Conservation (phyloP, 768 basidiomycete species). For the Cystobasidium ongulense region DNA sequence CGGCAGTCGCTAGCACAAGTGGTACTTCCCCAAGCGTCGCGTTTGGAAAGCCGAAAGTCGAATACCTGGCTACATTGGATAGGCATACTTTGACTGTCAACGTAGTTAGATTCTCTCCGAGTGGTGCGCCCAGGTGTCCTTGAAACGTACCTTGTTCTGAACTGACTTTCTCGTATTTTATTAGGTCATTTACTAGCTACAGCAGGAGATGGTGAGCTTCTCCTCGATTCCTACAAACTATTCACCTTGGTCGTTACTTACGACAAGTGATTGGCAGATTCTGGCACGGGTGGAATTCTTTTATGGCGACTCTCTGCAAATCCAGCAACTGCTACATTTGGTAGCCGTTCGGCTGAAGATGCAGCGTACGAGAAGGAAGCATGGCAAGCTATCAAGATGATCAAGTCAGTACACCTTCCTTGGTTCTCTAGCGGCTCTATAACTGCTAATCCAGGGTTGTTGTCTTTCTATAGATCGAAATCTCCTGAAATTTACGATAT, state of each 20-base stretch:
- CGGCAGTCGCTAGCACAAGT: neutral
- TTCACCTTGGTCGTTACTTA: neutral
- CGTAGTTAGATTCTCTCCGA: slow-evolving; percentile 90
- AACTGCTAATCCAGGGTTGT: too few species aligned
- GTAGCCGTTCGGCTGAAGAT: slow-evolving; percentile 50
- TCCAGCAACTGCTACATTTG: slow-evolving; percentile 70
- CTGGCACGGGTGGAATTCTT: slow-evolving; percentile 68
- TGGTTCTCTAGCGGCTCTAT: too few species aligned
- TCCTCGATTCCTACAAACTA: neutral
- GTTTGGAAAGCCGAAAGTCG: slow-evolving; percentile 66
- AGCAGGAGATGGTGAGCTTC: slow-evolving; percentile 79
- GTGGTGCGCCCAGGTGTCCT: slow-evolving; percentile 53
- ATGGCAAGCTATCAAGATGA: slow-evolving; percentile 61
- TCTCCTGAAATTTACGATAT: slow-evolving; percentile 79
- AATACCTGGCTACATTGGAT: slow-evolving; percentile 87
- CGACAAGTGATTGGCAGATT: neutral
- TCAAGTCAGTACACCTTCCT: slow-evolving; percentile 26
- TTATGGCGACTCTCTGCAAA: slow-evolving; percentile 80
- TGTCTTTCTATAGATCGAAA: slow-evolving; percentile 50
- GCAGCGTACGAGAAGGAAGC: slow-evolving; percentile 82
- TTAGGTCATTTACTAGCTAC: slow-evolving; percentile 85
- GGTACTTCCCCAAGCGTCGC: neutral
- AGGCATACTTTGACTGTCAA: slow-evolving; percentile 93
- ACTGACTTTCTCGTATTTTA: slow-evolving; percentile 18
- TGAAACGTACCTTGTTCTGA: neutral